Evolutionary conservation across 2,329 filamentous ascomycete genomes (phyloP).

Genomic region (Aspergillus luchuensis): DNA sequence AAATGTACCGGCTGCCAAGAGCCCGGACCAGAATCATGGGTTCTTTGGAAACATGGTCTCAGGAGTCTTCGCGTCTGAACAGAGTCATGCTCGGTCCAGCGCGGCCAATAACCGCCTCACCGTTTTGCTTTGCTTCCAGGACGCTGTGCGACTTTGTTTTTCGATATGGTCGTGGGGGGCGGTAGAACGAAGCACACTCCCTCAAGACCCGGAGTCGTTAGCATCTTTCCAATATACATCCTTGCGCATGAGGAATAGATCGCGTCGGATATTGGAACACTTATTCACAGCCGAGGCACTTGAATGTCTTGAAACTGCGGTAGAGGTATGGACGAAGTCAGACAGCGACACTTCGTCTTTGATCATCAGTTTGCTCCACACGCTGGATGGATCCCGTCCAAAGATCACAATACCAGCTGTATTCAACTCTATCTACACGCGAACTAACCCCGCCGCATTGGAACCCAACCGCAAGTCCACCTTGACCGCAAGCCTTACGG

Average conservation of each 20-base stretch:
- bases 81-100: constrained; percentile 72
- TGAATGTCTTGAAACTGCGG: constrained; percentile 88
- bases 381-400: constrained; percentile 85
- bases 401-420: constrained; percentile 90
- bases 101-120: constrained; percentile 94
- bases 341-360: constrained; percentile 58
- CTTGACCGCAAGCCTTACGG: constrained; percentile 79
- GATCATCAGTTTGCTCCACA: constrained; percentile 84
- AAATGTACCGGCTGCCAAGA: constrained; percentile 68
- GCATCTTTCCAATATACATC: constrained; percentile 92
- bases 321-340: constrained; percentile 74
- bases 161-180: constrained; percentile 92
- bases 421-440: constrained; percentile 94
- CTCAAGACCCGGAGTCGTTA: constrained; percentile 66
- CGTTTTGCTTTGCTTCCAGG: constrained; percentile 93
- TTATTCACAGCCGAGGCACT: constrained; percentile 89
- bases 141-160: constrained; percentile 89
- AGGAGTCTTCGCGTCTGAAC: constrained; percentile 80
- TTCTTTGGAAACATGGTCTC: constrained; percentile 96
- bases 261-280: constrained; percentile 84
- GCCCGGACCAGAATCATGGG: constrained; percentile 78
- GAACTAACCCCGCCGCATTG: constrained; percentile 79
- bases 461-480: constrained; percentile 82
- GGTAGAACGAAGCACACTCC: constrained; percentile 44
- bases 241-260: constrained; percentile 84